These are phyloP conservation scores for Suillus tomentosus DNA, from an alignment of 768 basidiomycete species.

Conservation along the genomic window DNA sequence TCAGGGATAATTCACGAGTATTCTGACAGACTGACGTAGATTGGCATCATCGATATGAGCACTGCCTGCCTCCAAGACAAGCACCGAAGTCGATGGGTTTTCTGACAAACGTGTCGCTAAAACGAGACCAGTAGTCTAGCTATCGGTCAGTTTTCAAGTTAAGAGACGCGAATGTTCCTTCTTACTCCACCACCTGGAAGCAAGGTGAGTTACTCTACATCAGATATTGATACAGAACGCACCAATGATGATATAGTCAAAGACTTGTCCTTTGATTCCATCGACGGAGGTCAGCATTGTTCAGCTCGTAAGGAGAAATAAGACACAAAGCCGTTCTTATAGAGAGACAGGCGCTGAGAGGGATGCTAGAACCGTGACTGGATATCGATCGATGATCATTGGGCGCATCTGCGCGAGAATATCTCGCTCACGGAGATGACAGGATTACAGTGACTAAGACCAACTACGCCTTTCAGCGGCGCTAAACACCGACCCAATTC, in stretches of 20 bases:
- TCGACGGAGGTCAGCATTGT: not conserved
- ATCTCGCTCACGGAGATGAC: not conserved
- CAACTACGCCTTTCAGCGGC: no score
- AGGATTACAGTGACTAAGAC: no score
- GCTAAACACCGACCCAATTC: no score
- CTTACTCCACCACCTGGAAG: not conserved
- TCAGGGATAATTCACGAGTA: not conserved
- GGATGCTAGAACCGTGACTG: not conserved
- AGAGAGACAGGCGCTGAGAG: not conserved
- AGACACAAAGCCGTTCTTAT: not conserved
- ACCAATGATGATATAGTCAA: not conserved
- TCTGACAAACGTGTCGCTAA: not conserved
- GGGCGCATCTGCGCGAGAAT: not conserved
- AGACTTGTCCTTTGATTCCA: not conserved
- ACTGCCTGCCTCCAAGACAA: not conserved
- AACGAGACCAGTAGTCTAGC: not conserved
- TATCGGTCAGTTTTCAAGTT: not conserved
- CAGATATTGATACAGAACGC: not conserved
- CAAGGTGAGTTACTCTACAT: not conserved
- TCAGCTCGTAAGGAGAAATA: not conserved
- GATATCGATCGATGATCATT: no score
- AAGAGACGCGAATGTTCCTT: not conserved
- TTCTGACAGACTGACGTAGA: not conserved
- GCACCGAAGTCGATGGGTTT: not conserved
- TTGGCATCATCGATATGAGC: not conserved